Percentiles rank a stretch among this genome's conserved stretches.
Evolutionary conservation across 331 rosid species (phyloP).

Genomic region (Malus hybrid): DNA sequence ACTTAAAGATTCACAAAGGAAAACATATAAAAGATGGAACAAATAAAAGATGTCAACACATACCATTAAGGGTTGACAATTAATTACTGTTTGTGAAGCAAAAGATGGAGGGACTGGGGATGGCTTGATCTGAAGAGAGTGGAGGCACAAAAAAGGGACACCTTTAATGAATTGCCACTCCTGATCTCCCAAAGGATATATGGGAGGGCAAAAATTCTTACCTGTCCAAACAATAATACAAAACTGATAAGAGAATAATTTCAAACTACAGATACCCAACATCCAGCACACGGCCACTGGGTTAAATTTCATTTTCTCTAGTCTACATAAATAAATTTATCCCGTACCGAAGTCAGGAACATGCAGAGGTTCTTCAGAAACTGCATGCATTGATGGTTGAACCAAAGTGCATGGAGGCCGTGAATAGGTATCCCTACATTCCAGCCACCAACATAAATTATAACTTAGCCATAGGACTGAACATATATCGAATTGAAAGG

Average conservation of each 20-base stretch:
- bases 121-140: constrained; percentile 76
- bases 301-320: constrained; percentile 9
- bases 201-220: constrained; percentile 73
- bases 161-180: constrained; percentile 57
- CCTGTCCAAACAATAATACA: constrained; percentile 52
- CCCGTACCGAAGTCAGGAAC: constrained; percentile 74
- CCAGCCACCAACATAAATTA: constrained; percentile 16
- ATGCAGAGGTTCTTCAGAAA: constrained; percentile 31
- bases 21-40: not conserved
- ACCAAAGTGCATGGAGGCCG: constrained; percentile 80
- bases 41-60: not conserved
- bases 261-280: constrained; percentile 1
- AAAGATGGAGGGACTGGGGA: constrained; percentile 80
- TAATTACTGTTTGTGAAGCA: constrained; percentile 82
- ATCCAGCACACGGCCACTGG: not conserved
- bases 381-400: constrained; percentile 75
- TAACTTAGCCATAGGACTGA: constrained; percentile 11
- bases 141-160: constrained; percentile 66
- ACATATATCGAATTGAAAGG: not conserved
- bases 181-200: constrained; percentile 75
- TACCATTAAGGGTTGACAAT: constrained; percentile 88
- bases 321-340: constrained; percentile 1
- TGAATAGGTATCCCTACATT: constrained; percentile 77
- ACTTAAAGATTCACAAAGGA: not conserved
- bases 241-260: constrained; percentile 16